A percentile compares a stretch with the other conserved stretches of the same genome.
Evolutionary conservation across 495 filamentous ascomycete genomes (phyloP).

Genomic region (Opeltia flavorubescens): DNA sequence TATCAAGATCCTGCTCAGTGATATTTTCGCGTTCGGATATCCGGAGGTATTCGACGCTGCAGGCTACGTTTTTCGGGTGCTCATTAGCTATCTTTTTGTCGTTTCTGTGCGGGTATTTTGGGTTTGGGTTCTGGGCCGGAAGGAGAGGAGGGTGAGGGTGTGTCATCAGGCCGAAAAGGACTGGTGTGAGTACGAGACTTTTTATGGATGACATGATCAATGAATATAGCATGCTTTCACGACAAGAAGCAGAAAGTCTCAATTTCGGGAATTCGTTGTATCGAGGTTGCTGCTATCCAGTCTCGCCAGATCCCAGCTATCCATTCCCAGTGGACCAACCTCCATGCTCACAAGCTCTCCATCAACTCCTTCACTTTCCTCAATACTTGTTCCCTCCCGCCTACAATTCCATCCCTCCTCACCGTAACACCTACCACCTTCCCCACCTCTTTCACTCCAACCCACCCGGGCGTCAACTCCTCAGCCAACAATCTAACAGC

Average conservation of each 20-base stretch:
- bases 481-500: constrained; percentile 42
- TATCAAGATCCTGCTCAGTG: constrained; percentile 13
- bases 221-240: too few species aligned
- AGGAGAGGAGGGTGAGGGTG: not conserved
- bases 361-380: constrained; percentile 27
- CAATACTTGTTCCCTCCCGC: constrained; percentile 26
- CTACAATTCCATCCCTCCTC: constrained; percentile 26
- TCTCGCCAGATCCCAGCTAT: too few species aligned
- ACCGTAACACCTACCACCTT: constrained; percentile 45
- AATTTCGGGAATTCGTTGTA: too few species aligned
- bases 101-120: not conserved
- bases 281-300: too few species aligned
- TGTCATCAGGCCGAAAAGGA: not conserved
- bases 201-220: not conserved
- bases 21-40: constrained; percentile 14
- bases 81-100: constrained; percentile 8
- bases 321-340: not conserved
- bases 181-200: not conserved
- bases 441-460: constrained; percentile 39
- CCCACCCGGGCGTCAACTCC: constrained; percentile 51
- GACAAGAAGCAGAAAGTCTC: too few species aligned
- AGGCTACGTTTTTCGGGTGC: constrained; percentile 4
- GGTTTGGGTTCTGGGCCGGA: not conserved
- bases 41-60: constrained; percentile 11
- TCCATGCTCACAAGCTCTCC: constrained; percentile 4